A percentile compares a stretch with the other conserved stretches of the same genome.
These are phyloP conservation scores for Camellia granthamiana DNA, from an alignment of 148 eudicot species.

Conservation along the genomic window DNA sequence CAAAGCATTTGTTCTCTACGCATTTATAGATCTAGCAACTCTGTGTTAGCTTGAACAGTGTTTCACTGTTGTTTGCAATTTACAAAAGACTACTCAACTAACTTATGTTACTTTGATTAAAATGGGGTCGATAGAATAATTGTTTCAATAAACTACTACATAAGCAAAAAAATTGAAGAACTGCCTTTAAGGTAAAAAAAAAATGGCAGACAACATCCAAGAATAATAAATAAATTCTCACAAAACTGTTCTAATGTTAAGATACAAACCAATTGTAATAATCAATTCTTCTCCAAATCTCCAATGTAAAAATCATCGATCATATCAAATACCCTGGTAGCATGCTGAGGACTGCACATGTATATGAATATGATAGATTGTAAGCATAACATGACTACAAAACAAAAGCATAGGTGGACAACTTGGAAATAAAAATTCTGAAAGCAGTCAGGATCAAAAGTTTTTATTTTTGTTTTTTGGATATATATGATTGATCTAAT, in stretches of 20 bases:
- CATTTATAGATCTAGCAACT: too few species aligned
- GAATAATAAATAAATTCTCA: background rate
- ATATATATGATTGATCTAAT: background rate
- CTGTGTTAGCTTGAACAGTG: too few species aligned
- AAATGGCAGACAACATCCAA: background rate
- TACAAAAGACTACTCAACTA: too few species aligned
- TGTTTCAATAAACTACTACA: too few species aligned
- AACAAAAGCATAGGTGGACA: background rate
- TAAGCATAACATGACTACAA: conserved; percentile 4
- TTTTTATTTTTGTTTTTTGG: background rate
- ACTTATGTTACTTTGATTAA: too few species aligned
- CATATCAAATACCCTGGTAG: conserved; percentile 83
- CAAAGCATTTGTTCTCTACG: too few species aligned
- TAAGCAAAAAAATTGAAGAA: too few species aligned
- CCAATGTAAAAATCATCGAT: conserved; percentile 86
- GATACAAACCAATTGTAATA: conserved; percentile 5
- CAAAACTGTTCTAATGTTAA: conserved; percentile 12
- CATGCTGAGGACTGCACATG: conserved; percentile 81
- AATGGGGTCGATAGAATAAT: too few species aligned
- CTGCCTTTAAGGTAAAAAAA: too few species aligned
- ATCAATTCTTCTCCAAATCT: conserved; percentile 45
- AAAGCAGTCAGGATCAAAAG: background rate
- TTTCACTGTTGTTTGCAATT: too few species aligned
- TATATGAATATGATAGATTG: background rate
- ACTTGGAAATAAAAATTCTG: background rate